A percentile compares a stretch with the other conserved stretches of the same genome.
Evolutionary conservation across 192 early-diverging fungal genomes (phyloP).

Genomic region (Hyaloraphidium curvatum): DNA sequence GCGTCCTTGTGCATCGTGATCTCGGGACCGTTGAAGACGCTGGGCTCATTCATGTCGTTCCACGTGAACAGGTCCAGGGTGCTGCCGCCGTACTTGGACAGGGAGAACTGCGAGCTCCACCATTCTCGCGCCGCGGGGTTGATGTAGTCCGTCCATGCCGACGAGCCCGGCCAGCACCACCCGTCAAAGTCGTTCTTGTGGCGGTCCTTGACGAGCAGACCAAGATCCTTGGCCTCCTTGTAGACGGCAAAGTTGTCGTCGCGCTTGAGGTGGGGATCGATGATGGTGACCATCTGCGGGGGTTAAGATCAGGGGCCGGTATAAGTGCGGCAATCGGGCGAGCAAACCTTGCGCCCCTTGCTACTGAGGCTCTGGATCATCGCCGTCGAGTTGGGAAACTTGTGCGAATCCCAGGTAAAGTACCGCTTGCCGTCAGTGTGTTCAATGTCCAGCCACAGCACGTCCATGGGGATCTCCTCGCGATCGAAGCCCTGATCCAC

Average conservation of each 20-base stretch:
- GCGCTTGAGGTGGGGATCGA: slow-evolving; percentile 93
- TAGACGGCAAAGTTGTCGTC: slow-evolving; percentile 55
- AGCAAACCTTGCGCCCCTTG: slow-evolving; percentile 66
- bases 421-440: slow-evolving; percentile 97
- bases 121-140: slow-evolving; percentile 56
- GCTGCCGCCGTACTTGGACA: slow-evolving; percentile 55
- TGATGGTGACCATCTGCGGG: slow-evolving; percentile 75
- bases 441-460: slow-evolving; percentile 98
- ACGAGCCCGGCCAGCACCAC: slow-evolving; percentile 96
- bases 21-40: slow-evolving; percentile 92
- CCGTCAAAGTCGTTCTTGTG: slow-evolving; percentile 65
- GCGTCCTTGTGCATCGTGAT: slow-evolving; percentile 90
- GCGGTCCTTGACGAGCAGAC: slow-evolving; percentile 59
- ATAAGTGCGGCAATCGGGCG: background rate
- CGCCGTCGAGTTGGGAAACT: slow-evolving; percentile 68
- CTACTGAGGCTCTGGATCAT: slow-evolving; percentile 60
- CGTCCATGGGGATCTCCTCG: slow-evolving; percentile 88
- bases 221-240: slow-evolving; percentile 51
- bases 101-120: slow-evolving; percentile 60
- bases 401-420: slow-evolving; percentile 85
- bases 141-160: slow-evolving; percentile 81
- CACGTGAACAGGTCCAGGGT: slow-evolving; percentile 69
- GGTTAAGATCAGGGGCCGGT: background rate
- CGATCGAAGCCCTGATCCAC: slow-evolving; percentile 78
- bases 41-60: slow-evolving; percentile 99